Percentiles rank a stretch among this genome's conserved stretches.
phyloP scores from a whole-genome alignment of 495 filamentous ascomycete species.

The Hypomontagnella submonticulosa region DNA sequence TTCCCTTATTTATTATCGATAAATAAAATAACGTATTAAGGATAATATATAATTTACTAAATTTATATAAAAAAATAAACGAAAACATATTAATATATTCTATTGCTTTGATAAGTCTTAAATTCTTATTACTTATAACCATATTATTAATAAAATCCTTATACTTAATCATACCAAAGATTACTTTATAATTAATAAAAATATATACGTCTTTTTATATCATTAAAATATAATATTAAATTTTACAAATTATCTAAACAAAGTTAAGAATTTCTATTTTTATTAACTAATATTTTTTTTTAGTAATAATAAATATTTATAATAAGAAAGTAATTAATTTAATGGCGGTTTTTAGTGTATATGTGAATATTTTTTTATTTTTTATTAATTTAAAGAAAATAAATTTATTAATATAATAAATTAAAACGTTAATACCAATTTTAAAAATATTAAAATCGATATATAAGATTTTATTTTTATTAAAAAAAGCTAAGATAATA shows the following conservation, averaged over 20 bases:
- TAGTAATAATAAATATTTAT: background rate
- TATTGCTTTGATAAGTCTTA: slow-evolving; percentile 7
- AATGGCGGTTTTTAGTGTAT: slow-evolving; percentile 1
- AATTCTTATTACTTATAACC: slow-evolving; percentile 8
- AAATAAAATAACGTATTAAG: slow-evolving; percentile 8
- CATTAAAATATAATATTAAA: slow-evolving; percentile 9
- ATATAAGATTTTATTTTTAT: background rate
- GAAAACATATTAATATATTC: slow-evolving; percentile 16
- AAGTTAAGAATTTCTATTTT: slow-evolving; percentile 11
- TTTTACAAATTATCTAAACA: slow-evolving; percentile 6
- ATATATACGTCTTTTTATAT: slow-evolving; percentile 5
- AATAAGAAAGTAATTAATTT: slow-evolving; percentile 6
- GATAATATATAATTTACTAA: slow-evolving; percentile 12
- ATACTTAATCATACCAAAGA: slow-evolving; percentile 12
- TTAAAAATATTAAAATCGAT: slow-evolving; percentile 13
- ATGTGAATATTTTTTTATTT: slow-evolving; percentile 3
- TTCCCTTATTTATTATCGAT: background rate
- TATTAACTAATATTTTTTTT: slow-evolving; percentile 17
- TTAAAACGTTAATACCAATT: background rate
- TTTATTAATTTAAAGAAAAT: background rate
- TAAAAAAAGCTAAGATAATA: slow-evolving; percentile 11
- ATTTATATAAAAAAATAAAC: slow-evolving; percentile 16
- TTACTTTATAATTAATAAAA: slow-evolving; percentile 9
- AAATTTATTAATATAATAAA: slow-evolving; percentile 15
- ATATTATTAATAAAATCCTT: slow-evolving; percentile 6